phyloP scores from a whole-genome alignment of 306 rosid genomes.

The Ziziphus jujuba region DNA sequence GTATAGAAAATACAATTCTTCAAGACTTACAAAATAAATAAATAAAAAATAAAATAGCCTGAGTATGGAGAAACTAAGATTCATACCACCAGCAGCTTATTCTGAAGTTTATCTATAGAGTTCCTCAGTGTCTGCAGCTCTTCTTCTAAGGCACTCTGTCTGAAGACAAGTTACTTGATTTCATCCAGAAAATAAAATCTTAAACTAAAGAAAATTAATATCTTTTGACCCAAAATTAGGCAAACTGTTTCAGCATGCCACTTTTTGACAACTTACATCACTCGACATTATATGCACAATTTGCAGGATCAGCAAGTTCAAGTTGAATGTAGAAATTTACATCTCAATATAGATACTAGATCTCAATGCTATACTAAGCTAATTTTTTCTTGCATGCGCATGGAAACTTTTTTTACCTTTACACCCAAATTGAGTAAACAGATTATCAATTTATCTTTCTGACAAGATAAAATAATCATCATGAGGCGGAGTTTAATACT shows the following conservation, averaged over 20 bases:
- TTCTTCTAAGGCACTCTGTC: conserved; percentile 97
- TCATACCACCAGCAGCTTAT: conserved; percentile 78
- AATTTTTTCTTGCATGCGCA: background rate
- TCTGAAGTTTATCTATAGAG: conserved; percentile 64
- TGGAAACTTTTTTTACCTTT: too few species aligned
- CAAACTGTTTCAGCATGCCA: conserved; percentile 1
- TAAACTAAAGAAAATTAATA: conserved; percentile 18
- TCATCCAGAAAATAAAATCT: conserved; percentile 41
- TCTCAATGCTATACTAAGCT: background rate
- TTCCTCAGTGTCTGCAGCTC: conserved; percentile 67
- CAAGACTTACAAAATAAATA: background rate
- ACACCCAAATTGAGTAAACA: background rate
- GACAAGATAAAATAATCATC: too few species aligned
- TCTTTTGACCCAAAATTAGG: background rate
- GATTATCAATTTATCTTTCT: background rate
- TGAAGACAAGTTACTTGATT: conserved; percentile 80
- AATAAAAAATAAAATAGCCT: background rate
- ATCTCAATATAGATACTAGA: background rate
- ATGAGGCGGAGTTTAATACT: background rate
- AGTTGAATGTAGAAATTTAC: background rate
- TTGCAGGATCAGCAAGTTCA: conserved; percentile 7
- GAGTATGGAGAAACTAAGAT: conserved; percentile 25
- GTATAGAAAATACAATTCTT: background rate
- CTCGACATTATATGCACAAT: background rate
- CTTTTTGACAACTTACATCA: background rate